Evolutionary conservation across 495 filamentous ascomycete species (phyloP).

Genomic region (Penicillium cinerascens): DNA sequence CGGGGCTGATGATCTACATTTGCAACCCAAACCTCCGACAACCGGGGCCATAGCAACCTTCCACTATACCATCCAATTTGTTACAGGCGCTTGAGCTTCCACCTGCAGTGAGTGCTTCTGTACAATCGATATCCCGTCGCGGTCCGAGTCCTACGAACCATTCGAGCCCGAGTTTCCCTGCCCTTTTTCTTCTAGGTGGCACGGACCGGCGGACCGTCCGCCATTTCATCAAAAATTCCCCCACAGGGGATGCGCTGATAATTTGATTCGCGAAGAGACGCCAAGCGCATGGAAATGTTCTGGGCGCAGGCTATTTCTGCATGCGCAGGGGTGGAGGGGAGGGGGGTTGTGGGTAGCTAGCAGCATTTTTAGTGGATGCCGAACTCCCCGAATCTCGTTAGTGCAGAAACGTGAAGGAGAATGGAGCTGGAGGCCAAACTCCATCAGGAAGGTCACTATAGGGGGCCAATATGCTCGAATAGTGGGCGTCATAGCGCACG

Average conservation of each 20-base stretch:
- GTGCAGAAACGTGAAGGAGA: not conserved
- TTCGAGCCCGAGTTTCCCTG: not conserved
- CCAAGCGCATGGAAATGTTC: not conserved
- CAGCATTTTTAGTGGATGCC: not conserved
- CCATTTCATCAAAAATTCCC: not conserved
- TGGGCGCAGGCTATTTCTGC: not conserved
- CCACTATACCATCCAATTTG: not conserved
- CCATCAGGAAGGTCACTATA: constrained; percentile 6
- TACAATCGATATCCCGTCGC: not conserved
- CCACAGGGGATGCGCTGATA: not conserved
- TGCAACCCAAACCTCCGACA: not conserved
- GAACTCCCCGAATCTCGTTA: not conserved
- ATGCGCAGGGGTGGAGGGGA: not conserved
- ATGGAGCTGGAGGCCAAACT: not conserved
- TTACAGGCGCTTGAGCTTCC: not conserved
- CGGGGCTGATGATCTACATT: not conserved
- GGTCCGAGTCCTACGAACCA: not conserved
- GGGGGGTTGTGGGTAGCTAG: not conserved
- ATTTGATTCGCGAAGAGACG: not conserved
- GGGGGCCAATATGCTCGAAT: not conserved
- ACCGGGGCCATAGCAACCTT: not conserved
- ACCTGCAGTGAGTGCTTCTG: not conserved
- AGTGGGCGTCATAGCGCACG: not conserved
- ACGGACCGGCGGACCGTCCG: not conserved
- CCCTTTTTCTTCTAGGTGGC: not conserved